phyloP scores from a whole-genome alignment of 768 basidiomycete species.

The Suillus lakei region DNA sequence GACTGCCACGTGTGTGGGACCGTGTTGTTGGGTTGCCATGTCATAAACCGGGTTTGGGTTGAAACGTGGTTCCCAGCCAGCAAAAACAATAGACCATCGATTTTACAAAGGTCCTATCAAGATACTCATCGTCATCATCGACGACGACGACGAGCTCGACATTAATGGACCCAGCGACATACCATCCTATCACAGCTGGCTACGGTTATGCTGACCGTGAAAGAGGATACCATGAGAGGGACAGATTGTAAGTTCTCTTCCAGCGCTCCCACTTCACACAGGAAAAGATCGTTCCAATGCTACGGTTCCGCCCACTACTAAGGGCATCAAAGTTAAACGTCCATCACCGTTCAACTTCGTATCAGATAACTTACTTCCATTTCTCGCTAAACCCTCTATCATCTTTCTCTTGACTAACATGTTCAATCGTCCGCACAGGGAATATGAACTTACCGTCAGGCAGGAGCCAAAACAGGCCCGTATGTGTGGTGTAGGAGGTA shows the following conservation, averaged over 20 bases:
- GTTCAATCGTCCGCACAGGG: slow-evolving; percentile 47
- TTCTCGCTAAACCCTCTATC: background rate
- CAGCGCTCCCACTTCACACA: slow-evolving; percentile 20
- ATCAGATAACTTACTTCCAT: slow-evolving; percentile 19
- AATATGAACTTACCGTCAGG: slow-evolving; percentile 84
- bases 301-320: slow-evolving; percentile 15
- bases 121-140: slow-evolving; percentile 9
- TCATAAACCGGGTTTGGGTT: slow-evolving; percentile 11
- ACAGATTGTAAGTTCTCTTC: slow-evolving; percentile 39
- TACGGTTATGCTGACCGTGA: slow-evolving; percentile 25
- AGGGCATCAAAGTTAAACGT: slow-evolving; percentile 5
- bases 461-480: slow-evolving; percentile 93
- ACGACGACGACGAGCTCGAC: slow-evolving; percentile 5
- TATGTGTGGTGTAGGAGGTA: slow-evolving; percentile 90
- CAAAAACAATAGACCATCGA: slow-evolving; percentile 10
- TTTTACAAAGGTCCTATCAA: slow-evolving; percentile 9
- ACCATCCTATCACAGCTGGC: background rate
- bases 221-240: slow-evolving; percentile 35
- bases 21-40: slow-evolving; percentile 12
- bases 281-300: slow-evolving; percentile 18
- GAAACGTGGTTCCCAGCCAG: slow-evolving; percentile 12
- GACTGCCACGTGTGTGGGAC: slow-evolving; percentile 14
- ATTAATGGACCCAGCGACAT: background rate
- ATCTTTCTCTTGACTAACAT: slow-evolving; percentile 4
- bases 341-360: slow-evolving; percentile 8